These are phyloP conservation scores for Rhizopogon rudus DNA, from an alignment of 768 basidiomycete genomes.

Conservation along the genomic window DNA sequence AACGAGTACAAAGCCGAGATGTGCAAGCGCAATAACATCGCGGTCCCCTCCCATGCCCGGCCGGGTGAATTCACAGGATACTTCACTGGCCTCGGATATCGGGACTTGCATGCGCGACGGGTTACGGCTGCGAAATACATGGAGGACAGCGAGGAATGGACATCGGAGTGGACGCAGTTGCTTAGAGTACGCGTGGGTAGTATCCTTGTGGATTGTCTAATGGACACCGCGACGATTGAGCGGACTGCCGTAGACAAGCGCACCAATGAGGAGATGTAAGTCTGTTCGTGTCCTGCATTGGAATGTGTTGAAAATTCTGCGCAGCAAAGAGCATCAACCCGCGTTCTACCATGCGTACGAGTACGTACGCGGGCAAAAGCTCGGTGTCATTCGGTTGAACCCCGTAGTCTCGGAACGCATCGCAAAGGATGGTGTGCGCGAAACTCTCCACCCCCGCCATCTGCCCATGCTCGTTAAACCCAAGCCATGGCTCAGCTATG, in stretches of 20 bases:
- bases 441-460: conserved; percentile 86
- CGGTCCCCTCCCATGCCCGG: conserved; percentile 32
- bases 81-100: conserved; percentile 60
- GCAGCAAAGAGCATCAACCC: conserved; percentile 73
- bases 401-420: conserved; percentile 72
- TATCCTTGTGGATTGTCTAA: conserved; percentile 75
- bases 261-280: conserved; percentile 61
- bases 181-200: conserved; percentile 76
- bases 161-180: conserved; percentile 77
- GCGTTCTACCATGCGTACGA: conserved; percentile 93
- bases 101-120: conserved; percentile 56
- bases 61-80: conserved; percentile 31
- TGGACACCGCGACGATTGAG: conserved; percentile 77
- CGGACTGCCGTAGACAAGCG: conserved; percentile 52
- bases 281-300: conserved; percentile 9
- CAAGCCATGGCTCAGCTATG: conserved; percentile 75
- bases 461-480: conserved; percentile 94
- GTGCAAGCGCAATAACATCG: conserved; percentile 59
- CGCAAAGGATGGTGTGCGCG: conserved; percentile 63
- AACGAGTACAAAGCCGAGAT: conserved; percentile 86
- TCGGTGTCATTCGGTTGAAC: conserved; percentile 90
- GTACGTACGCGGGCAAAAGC: conserved; percentile 86
- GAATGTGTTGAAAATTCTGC: conserved; percentile 3
- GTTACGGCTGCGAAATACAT: conserved; percentile 61
- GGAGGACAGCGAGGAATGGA: conserved; percentile 66